These are phyloP conservation scores for Lichtheimia corymbifera DNA, from an alignment of 371 early-diverging fungal species.

Conservation along the genomic window DNA sequence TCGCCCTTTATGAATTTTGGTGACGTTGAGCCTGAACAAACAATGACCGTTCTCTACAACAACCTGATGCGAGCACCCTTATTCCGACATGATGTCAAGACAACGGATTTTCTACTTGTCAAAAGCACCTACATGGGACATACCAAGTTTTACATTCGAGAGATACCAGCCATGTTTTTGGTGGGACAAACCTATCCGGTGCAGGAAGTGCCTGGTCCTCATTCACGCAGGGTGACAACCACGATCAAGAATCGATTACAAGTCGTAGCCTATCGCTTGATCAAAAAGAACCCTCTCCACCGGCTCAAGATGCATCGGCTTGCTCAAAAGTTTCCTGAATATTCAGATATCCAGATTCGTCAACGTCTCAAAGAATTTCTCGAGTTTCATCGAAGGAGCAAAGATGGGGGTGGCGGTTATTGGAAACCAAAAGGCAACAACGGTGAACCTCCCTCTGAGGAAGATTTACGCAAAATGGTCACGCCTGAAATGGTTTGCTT, in stretches of 20 bases:
- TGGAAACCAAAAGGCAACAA: conserved; percentile 86
- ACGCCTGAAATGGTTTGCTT: conserved; percentile 99
- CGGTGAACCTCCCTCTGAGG: conserved; percentile 84
- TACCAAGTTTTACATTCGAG: conserved; percentile 81
- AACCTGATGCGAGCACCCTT: conserved; percentile 97
- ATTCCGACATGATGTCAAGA: conserved; percentile 76
- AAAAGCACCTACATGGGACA: conserved; percentile 73
- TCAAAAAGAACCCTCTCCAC: conserved; percentile 74
- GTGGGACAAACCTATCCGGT: conserved; percentile 98
- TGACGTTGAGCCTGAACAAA: conserved; percentile 92
- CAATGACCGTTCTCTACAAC: conserved; percentile 88
- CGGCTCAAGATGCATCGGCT: conserved; percentile 77
- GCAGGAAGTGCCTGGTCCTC: conserved; percentile 96
- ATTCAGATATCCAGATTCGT: conserved; percentile 85
- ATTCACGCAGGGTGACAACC: conserved; percentile 93
- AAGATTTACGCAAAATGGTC: conserved; percentile 91
- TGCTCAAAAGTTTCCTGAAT: conserved; percentile 81
- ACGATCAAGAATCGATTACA: conserved; percentile 93
- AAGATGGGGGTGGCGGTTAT: conserved; percentile 74
- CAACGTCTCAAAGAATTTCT: conserved; percentile 95
- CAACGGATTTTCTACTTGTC: conserved; percentile 88
- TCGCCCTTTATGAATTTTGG: conserved; percentile 98
- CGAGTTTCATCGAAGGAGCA: conserved; percentile 91
- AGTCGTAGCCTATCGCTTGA: conserved; percentile 85
- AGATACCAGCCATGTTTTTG: conserved; percentile 82